phyloP scores from a whole-genome alignment of 805 yeast genomes.

The Kodamaea hsintzibuensis region DNA sequence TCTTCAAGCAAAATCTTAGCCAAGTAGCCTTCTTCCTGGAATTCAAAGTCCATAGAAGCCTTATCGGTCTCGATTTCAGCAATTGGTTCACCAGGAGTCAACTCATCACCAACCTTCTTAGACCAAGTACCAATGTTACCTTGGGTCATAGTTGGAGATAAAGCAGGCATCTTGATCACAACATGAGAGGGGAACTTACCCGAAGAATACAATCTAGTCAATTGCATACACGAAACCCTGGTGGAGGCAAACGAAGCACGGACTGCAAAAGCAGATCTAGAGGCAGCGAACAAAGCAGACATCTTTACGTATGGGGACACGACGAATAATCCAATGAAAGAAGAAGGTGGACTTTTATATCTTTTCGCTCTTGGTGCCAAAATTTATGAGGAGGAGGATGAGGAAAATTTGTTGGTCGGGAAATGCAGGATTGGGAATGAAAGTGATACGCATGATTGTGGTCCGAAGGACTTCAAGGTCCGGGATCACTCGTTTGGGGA shows the following conservation, averaged over 20 bases:
- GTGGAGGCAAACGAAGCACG: conserved; percentile 23
- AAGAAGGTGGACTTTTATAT: conserved; percentile 5
- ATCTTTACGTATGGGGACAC: conserved; percentile 12
- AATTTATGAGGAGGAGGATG: conserved; percentile 8
- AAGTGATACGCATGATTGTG: conserved; percentile 6
- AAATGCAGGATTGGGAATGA: background rate
- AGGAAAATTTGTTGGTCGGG: conserved; percentile 11
- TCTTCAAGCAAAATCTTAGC: conserved; percentile 84
- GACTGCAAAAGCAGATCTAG: conserved; percentile 30
- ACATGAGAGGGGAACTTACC: conserved; percentile 75
- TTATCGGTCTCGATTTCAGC: conserved; percentile 98
- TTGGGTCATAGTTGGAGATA: conserved; percentile 99
- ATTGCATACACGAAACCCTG: conserved; percentile 24
- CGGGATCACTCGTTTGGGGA: background rate
- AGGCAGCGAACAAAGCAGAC: conserved; percentile 40
- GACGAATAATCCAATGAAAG: background rate
- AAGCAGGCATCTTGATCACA: conserved; percentile 95
- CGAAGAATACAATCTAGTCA: conserved; percentile 44
- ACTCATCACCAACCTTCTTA: conserved; percentile 84
- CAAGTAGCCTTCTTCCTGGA: conserved; percentile 93
- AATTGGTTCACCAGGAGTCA: conserved; percentile 88
- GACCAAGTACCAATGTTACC: conserved; percentile 91
- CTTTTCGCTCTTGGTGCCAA: conserved; percentile 9
- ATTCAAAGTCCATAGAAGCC: conserved; percentile 97
- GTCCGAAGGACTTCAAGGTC: conserved; percentile 2